Base-by-base conservation (phyloP, 805 yeast genomes). In the Metschnikowia koreensis region DNA sequence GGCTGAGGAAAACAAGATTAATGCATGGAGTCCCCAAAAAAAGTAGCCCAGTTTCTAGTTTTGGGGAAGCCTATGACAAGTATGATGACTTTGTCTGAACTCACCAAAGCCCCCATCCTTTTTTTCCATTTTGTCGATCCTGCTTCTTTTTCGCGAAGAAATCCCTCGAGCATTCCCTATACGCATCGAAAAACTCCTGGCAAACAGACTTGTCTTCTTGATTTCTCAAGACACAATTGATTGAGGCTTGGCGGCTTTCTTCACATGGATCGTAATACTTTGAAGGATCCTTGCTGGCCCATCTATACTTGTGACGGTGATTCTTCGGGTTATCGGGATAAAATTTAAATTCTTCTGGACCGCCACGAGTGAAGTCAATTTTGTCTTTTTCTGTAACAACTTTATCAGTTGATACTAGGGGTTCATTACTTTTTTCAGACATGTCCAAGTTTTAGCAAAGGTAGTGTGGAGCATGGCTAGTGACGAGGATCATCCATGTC, bases 201-300 rank as follows among this genome's bases (percentile, higher is more conserved):
- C 81, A 74, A 86, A 90, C 70, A 68, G 77, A 48, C 75, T 83
- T 63, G 64, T 83, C 74, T 76, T 81, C 74, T 81, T 89, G 74
- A 64, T 92, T 89, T 46, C 87, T 68, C 60, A 89, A 93, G 66
- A 93, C 74, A 62, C 99, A 93, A 57, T 81, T 81, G 58, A 91
- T 74, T 41, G 96, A 88, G 83, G 96, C 93, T 65, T 83, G 84
- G 9, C 97, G 79, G 37, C 94, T 84, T 63, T 91, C 94, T 44
- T 84, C 87, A 68, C 99, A 93, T 0, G 99, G 99, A 65, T 93
- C 97, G 63, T 87, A 93, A 67, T 78, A 94, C 65, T 87, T 82
- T 7, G 96, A 85, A 3, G 96, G 86, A 34, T 81, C 92, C 62
- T 93, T 92, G 66, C 81, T 71, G 0, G 83, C 75, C 75, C 91